Conservation (phyloP, 495 filamentous ascomycete genomes). For the Penicillium parvum region DNA sequence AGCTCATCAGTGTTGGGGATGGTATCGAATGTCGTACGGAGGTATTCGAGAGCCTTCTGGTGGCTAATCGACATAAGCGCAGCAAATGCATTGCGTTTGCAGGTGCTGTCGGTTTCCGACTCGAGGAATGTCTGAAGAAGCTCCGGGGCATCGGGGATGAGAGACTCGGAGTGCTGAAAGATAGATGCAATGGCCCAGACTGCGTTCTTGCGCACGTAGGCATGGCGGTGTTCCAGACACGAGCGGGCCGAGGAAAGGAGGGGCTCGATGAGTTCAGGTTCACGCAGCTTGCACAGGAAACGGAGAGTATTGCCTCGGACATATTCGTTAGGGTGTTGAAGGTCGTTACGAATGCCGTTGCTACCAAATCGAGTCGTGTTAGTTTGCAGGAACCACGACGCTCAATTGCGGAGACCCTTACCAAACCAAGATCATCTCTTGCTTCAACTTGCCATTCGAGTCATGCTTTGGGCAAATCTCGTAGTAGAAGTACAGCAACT, state of each 20-base stretch:
- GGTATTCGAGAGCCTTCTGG: slow-evolving; percentile 84
- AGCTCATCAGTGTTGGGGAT: slow-evolving; percentile 94
- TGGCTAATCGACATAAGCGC: slow-evolving; percentile 88
- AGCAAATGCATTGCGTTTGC: slow-evolving; percentile 97
- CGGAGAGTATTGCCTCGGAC: slow-evolving; percentile 93
- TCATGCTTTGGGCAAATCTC: slow-evolving; percentile 98
- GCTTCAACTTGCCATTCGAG: slow-evolving; percentile 86
- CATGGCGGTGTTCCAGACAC: slow-evolving; percentile 93
- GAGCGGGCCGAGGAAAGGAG: slow-evolving; percentile 84
- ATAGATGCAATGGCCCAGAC: slow-evolving; percentile 94
- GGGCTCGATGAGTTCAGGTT: slow-evolving; percentile 94
- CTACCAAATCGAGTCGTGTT: slow-evolving; percentile 43
- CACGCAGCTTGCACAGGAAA: slow-evolving; percentile 93
- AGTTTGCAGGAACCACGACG: slow-evolving; percentile 4
- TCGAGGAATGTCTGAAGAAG: slow-evolving; percentile 87
- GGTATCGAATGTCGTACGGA: slow-evolving; percentile 86
- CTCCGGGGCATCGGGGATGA: slow-evolving; percentile 95
- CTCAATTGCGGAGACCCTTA: slow-evolving; percentile 41
- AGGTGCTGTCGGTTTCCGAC: slow-evolving; percentile 87
- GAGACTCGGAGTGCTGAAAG: slow-evolving; percentile 79
- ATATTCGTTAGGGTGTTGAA: slow-evolving; percentile 98
- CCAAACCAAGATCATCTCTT: slow-evolving; percentile 99
- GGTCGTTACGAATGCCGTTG: slow-evolving; percentile 95
- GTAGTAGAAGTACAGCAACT: slow-evolving; percentile 97
- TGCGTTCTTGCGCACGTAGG: slow-evolving; percentile 96